Base-by-base conservation (phyloP, 2,329 filamentous ascomycete genomes). In the Elsinoe perseae region DNA sequence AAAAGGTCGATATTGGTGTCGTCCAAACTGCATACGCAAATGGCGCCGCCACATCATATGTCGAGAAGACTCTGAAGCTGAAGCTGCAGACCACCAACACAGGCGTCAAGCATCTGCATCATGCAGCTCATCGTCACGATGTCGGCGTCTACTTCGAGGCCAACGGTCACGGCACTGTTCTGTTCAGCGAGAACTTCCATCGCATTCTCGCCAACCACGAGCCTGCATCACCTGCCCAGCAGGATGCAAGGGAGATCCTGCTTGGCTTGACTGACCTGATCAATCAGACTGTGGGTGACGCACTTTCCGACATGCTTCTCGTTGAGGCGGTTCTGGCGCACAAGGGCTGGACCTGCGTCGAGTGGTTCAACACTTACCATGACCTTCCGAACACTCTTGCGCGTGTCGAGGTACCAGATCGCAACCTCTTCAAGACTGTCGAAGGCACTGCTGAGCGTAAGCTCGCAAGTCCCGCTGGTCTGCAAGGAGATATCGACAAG, bases 1-100 rank as follows among this genome's bases (percentile, higher is more conserved):
- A 87, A 25, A 85, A 91, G 60, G 79, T 97, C 62, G 89, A 87
- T 67, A 91, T 97, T 60, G 93, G 92, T 58, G 89, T 98, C 54
- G 87, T 98, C 10, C 93, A 98, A 74, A 98, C 93, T 1, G 93
- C 93, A 18, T 98, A 98, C 69, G 93, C 93, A 70, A 98, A 98
- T 71, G 93, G 93, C 50, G 87, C 92, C 21, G 92, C 89, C 68
- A 97, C 93, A 30, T 85, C 87, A 65, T 97, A 95, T 72, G 87
- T 98, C 56, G 83, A 89, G 69, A 87, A 93, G 70, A 86, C 88
- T 61, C 80, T 97, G 56, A 86, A 87, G 66, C 83, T 98, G 40
- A 91, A 91, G 50, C 89, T 95, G 20, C 85, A 95, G 58, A 95
- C 88, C 79, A 97, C 93, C 1, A 85, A 89, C 12, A 98, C 93